Evolutionary conservation across 2,329 filamentous ascomycete genomes (phyloP), one percentile per base, ranked within the genome.

Genomic region (Diaporthe nobilis): DNA sequence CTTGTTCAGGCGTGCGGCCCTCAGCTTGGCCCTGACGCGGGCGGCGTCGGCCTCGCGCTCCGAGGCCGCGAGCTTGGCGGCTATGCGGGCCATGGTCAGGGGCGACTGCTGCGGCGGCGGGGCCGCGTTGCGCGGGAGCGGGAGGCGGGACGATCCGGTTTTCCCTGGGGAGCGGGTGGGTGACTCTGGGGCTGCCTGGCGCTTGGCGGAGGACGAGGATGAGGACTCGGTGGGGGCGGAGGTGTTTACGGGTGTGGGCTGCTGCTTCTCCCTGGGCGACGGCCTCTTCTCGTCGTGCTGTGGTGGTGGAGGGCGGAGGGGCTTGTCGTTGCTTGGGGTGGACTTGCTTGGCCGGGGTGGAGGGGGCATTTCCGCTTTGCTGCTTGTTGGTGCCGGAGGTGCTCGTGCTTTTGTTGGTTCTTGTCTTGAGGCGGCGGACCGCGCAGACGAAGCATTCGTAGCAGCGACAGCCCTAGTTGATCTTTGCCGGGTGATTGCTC

Each of bases 21-120:
- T 89, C 42, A 93, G 86, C 81, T 92, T 93, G 3, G 91, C 91
- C 4, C 91, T 85, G 0, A 92, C 90, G 34, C 91, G 87, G 1
- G 91, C 91, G 1, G 91, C 91, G 77, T 92, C 90, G 5, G 91
- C 91, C 72, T 92, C 90, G 25, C 90, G 86, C 78, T 93, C 91
- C 0, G 91, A 90, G 2, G 91, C 91, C 0, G 90, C 91, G 0
- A 93, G 85, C 82, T 93, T 93, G 39, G 90, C 90, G 0, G 90
- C 89, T 77, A 93, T 93, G 47, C 85, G 88, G 12, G 90, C 89
- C 87, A 92, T 91, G 28, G 88, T 91, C 4, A 92, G 82, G 0
- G 90, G 90, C 39, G 88, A 90, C 77, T 91, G 90, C 67, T 89
- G 87, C 7, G 85, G 83, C 1, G 82, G 80, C 5, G 85, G 85